Conservation (phyloP, 139 green algal species). For the Closterium sp. region DNA sequence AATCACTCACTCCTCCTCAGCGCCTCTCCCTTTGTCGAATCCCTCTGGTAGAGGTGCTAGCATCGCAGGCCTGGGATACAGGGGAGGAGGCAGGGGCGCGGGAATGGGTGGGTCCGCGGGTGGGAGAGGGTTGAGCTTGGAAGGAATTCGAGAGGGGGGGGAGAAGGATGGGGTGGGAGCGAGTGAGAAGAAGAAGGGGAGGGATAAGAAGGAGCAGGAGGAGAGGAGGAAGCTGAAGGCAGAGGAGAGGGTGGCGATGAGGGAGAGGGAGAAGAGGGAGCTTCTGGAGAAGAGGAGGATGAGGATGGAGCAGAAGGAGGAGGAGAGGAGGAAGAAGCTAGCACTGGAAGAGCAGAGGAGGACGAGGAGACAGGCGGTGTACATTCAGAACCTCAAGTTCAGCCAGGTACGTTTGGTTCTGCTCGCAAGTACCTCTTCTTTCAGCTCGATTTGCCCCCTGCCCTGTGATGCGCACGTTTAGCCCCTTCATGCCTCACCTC, state of each 20-base stretch:
- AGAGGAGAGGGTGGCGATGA: not conserved
- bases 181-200: not conserved
- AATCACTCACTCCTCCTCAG: not conserved
- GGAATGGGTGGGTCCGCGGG: not conserved
- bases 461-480: too few relatives aligned
- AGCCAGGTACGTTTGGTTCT: slow-evolving; percentile 9
- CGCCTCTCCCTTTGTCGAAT: not conserved
- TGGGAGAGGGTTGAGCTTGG: not conserved
- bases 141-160: not conserved
- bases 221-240: not conserved
- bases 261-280: slow-evolving; percentile 4
- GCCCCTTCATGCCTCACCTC: too few relatives aligned
- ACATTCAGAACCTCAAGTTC: slow-evolving; percentile 36
- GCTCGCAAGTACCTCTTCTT: too few relatives aligned
- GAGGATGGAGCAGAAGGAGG: not conserved
- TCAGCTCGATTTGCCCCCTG: too few relatives aligned
- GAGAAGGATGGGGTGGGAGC: not conserved
- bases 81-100: not conserved
- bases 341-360: not conserved
- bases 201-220: slow-evolving; percentile 4
- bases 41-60: not conserved
- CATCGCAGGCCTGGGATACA: not conserved
- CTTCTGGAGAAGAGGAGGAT: not conserved
- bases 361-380: slow-evolving; percentile 7
- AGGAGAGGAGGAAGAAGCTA: slow-evolving; percentile 4